Conservation (phyloP, 2,329 filamentous ascomycete species). For the Diaporthe humulicola region DNA sequence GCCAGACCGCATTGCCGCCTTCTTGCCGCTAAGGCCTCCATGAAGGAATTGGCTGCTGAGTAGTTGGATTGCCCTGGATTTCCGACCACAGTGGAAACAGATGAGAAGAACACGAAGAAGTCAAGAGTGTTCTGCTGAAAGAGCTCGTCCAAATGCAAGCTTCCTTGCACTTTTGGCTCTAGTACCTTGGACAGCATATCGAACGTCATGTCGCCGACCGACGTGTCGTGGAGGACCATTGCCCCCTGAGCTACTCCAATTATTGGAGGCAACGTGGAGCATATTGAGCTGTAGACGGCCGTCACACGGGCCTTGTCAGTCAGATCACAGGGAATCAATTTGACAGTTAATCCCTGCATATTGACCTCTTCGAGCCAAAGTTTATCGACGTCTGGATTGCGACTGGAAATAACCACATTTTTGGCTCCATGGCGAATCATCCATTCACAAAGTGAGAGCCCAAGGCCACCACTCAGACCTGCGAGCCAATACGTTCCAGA, state of each 20-base stretch:
- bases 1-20: conserved; percentile 53
- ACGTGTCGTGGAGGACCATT: conserved; percentile 29
- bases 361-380: conserved; percentile 43
- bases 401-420: conserved; percentile 54
- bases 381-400: conserved; percentile 50
- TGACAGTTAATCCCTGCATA: too few species aligned
- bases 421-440: conserved; percentile 54
- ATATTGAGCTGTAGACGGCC: not conserved
- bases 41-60: conserved; percentile 56
- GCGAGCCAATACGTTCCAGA: conserved; percentile 51
- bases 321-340: not conserved
- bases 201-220: conserved; percentile 42
- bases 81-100: conserved; percentile 43
- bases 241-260: conserved; percentile 33
- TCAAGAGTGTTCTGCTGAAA: conserved; percentile 43
- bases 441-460: conserved; percentile 54
- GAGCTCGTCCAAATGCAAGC: conserved; percentile 45
- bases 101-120: conserved; percentile 49
- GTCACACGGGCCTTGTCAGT: not conserved
- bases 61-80: conserved; percentile 57
- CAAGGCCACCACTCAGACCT: conserved; percentile 50
- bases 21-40: conserved; percentile 50
- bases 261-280: not conserved
- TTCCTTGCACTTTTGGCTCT: conserved; percentile 45
- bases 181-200: conserved; percentile 39